Evolutionary conservation across 2,329 filamentous ascomycete genomes (phyloP).

Genomic region (Phyllosticta paracitricarpa): DNA sequence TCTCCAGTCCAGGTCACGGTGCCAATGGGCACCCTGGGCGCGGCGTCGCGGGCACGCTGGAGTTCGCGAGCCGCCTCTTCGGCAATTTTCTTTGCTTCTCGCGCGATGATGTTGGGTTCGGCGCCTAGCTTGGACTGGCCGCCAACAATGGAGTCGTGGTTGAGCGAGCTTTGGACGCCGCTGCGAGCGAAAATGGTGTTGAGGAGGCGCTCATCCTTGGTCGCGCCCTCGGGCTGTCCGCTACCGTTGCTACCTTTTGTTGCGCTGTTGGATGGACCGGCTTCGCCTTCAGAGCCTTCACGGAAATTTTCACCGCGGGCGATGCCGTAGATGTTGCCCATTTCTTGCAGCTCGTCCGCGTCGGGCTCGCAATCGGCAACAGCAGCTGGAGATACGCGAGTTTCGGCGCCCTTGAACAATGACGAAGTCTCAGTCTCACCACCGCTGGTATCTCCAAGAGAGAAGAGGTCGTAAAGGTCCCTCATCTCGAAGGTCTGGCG

Average conservation of each 20-base stretch:
- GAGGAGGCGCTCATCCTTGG: slow-evolving; percentile 58
- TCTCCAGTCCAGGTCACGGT: slow-evolving; percentile 91
- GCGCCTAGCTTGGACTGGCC: slow-evolving; percentile 48
- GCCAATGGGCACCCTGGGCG: slow-evolving; percentile 64
- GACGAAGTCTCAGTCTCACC: slow-evolving; percentile 72
- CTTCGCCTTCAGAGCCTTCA: slow-evolving; percentile 12
- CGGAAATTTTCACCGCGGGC: slow-evolving; percentile 35
- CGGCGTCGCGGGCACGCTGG: slow-evolving; percentile 60
- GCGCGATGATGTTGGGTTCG: slow-evolving; percentile 67
- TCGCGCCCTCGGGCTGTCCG: slow-evolving; percentile 13
- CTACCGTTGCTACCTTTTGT: slow-evolving; percentile 1
- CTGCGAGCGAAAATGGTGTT: slow-evolving; percentile 80
- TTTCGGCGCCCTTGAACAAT: slow-evolving; percentile 76
- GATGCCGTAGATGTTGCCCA: slow-evolving; percentile 30
- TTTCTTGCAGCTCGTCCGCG: slow-evolving; percentile 4
- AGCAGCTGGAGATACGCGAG: neutral
- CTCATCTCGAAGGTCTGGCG: slow-evolving; percentile 81
- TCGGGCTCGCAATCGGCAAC: neutral
- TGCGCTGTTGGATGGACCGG: slow-evolving; percentile 15
- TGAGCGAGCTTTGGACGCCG: slow-evolving; percentile 79
- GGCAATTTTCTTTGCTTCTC: slow-evolving; percentile 72
- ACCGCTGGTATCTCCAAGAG: slow-evolving; percentile 47
- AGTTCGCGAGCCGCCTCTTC: slow-evolving; percentile 68
- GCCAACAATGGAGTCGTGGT: slow-evolving; percentile 79
- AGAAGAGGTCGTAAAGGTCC: slow-evolving; percentile 88